phyloP scores from a whole-genome alignment of 1,284 basidiomycete genomes.

The Ceratobasidium papillatum region DNA sequence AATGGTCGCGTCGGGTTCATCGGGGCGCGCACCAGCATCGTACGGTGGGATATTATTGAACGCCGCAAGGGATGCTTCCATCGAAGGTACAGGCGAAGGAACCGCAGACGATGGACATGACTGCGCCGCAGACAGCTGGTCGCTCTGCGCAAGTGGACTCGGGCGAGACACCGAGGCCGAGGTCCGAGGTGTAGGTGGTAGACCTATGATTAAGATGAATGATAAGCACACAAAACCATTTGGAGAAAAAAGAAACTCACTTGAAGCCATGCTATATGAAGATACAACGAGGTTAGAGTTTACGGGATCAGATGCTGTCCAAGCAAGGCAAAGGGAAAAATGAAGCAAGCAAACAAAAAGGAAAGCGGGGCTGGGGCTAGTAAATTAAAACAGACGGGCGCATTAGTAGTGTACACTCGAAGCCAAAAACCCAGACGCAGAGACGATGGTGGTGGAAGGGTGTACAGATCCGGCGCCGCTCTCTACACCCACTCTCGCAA shows the following conservation, averaged over 20 bases:
- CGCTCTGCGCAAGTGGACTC: background rate
- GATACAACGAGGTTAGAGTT: background rate
- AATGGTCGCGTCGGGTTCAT: constrained; percentile 76
- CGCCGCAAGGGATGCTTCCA: background rate
- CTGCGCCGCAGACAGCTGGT: constrained; percentile 13
- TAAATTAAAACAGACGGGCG: constrained; percentile 25
- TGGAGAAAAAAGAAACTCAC: constrained; percentile 2
- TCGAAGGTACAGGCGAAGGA: constrained; percentile 26
- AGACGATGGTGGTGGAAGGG: constrained; percentile 31
- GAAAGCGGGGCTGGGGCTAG: constrained; percentile 7
- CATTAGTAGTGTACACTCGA: constrained; percentile 38
- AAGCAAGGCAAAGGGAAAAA: background rate
- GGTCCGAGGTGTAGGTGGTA: constrained; percentile 18
- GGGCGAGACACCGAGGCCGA: constrained; percentile 26
- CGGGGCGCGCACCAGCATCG: constrained; percentile 25
- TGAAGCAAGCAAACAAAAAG: background rate
- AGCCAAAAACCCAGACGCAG: background rate
- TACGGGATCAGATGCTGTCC: background rate
- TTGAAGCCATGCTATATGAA: constrained; percentile 18
- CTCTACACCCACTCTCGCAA: background rate
- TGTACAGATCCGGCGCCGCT: constrained; percentile 22
- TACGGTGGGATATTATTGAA: background rate
- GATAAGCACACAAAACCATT: background rate
- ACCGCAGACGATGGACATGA: constrained; percentile 15
- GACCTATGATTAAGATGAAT: constrained; percentile 1